These are phyloP conservation scores for Suillus variegatus DNA, from an alignment of 768 basidiomycete species.

Conservation along the genomic window DNA sequence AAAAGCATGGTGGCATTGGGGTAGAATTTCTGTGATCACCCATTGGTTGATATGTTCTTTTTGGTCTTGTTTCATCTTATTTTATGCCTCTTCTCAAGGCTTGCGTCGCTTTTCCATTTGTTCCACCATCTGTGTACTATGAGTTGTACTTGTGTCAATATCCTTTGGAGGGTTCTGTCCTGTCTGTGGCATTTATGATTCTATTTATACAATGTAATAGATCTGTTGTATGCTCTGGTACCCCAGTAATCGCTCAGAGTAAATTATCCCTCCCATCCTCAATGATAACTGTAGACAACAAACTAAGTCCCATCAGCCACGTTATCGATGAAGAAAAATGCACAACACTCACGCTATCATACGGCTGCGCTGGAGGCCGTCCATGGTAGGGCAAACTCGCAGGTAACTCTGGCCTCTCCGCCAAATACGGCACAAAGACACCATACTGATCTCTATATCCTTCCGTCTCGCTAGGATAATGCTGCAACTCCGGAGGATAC, in stretches of 20 bases:
- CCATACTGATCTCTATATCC: conserved; percentile 62
- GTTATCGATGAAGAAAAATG: background rate
- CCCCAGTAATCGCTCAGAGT: background rate
- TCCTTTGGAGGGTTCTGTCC: conserved; percentile 7
- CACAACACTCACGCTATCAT: conserved; percentile 46
- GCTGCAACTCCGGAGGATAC: conserved; percentile 61
- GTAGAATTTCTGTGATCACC: conserved; percentile 10
- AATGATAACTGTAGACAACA: conserved; percentile 39
- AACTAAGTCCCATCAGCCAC: conserved; percentile 30
- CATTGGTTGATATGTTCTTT: conserved; percentile 9
- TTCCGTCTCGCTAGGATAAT: conserved; percentile 56
- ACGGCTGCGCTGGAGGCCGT: conserved; percentile 53
- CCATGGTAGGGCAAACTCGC: conserved; percentile 64
- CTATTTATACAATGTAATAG: conserved; percentile 22
- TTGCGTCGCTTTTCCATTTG: background rate
- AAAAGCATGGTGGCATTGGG: conserved; percentile 66
- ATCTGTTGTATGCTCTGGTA: background rate
- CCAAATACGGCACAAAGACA: conserved; percentile 39
- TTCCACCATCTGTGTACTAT: background rate
- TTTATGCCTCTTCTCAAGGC: conserved; percentile 6
- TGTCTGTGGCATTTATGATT: conserved; percentile 21
- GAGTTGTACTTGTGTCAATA: conserved; percentile 14
- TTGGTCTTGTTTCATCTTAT: background rate
- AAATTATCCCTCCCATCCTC: background rate
- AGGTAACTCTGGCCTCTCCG: conserved; percentile 55